Evolutionary conservation across 2,329 filamentous ascomycete genomes (phyloP).

Genomic region (Diaporthe velutina): DNA sequence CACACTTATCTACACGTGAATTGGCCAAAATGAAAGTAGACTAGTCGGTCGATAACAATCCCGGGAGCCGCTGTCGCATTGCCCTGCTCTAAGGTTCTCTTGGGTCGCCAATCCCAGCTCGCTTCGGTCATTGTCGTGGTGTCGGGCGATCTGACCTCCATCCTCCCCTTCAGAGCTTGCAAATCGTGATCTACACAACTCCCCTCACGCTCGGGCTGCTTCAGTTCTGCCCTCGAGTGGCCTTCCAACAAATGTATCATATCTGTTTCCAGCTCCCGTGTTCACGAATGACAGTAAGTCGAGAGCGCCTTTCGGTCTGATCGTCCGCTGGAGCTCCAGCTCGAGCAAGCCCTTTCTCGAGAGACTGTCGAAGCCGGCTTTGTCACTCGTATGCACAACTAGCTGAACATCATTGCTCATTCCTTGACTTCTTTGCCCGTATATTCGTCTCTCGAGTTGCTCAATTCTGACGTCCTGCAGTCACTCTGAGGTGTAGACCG

Average conservation of each 20-base stretch:
- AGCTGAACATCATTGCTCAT: background rate
- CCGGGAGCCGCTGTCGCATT: slow-evolving; percentile 26
- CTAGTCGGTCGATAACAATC: slow-evolving; percentile 25
- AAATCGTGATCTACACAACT: slow-evolving; percentile 26
- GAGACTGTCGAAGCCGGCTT: background rate
- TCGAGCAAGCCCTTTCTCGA: slow-evolving; percentile 3
- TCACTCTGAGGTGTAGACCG: slow-evolving; percentile 33
- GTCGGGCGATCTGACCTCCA: slow-evolving; percentile 31
- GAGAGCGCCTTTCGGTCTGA: background rate
- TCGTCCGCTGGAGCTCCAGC: slow-evolving; percentile 9
- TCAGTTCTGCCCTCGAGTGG: background rate
- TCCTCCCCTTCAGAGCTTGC: slow-evolving; percentile 30
- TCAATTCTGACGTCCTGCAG: slow-evolving; percentile 32
- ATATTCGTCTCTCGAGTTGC: background rate
- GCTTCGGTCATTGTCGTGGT: slow-evolving; percentile 31
- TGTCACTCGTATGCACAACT: slow-evolving; percentile 16
- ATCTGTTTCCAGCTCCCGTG: background rate
- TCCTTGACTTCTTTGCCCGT: background rate
- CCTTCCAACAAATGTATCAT: slow-evolving; percentile 25
- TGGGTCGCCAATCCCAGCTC: slow-evolving; percentile 31
- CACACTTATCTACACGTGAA: slow-evolving; percentile 26
- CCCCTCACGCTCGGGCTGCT: background rate
- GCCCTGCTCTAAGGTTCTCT: slow-evolving; percentile 12
- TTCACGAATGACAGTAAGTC: slow-evolving; percentile 31
- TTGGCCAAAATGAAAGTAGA: background rate